Percentiles rank a stretch among this genome's conserved stretches.
Evolutionary conservation across 164 flowering plant species (phyloP).

Genomic region (Magnolia sinica): DNA sequence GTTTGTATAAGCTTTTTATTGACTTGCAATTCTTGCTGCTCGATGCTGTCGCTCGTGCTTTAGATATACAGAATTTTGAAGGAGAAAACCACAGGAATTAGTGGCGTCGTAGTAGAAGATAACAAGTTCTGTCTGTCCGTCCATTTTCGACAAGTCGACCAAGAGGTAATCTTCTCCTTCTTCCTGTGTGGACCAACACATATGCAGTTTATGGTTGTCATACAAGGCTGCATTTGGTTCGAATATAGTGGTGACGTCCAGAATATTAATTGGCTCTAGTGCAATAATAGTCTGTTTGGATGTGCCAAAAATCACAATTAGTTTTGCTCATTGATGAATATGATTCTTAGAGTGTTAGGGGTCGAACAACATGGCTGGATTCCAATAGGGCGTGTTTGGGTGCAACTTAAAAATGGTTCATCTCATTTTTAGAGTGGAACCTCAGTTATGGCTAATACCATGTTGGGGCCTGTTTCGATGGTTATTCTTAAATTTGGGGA

Average conservation of each 20-base stretch:
- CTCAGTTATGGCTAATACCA: too few relatives aligned
- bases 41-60: neutral
- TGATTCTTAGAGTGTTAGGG: too few relatives aligned
- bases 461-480: neutral
- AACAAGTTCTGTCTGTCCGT: slow-evolving; percentile 21
- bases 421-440: too few relatives aligned
- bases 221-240: neutral
- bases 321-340: too few relatives aligned
- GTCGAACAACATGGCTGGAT: too few relatives aligned
- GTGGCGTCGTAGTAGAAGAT: slow-evolving; percentile 15
- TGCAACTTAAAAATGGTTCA: too few relatives aligned
- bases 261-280: too few relatives aligned
- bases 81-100: slow-evolving; percentile 14
- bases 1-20: neutral
- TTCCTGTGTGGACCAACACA: neutral
- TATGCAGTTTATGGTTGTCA: neutral
- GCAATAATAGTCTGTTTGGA: too few relatives aligned
- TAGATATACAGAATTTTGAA: slow-evolving; percentile 10
- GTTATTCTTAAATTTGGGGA: neutral
- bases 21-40: neutral
- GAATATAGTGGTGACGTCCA: too few relatives aligned
- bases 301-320: too few relatives aligned
- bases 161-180: slow-evolving; percentile 6
- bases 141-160: slow-evolving; percentile 16
- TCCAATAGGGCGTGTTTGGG: too few relatives aligned